Evolutionary conservation across 257 asterid genomes (phyloP).

Genomic region (Nemophila menziesii): DNA sequence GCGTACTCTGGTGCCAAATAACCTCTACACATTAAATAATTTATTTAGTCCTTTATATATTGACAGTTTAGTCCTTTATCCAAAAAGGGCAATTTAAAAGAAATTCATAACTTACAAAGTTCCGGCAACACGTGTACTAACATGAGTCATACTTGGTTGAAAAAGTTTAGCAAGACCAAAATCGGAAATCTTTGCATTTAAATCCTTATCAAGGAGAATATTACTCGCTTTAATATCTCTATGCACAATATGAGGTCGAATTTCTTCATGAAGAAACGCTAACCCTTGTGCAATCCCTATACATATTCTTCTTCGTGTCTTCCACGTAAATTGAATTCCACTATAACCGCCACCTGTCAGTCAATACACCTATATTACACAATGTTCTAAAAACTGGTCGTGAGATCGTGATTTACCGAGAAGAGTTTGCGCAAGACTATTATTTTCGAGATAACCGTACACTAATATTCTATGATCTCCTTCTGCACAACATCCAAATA

Average conservation of each 20-base stretch:
- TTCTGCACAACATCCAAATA: conserved; percentile 84
- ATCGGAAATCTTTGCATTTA: conserved; percentile 75
- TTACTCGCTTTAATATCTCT: conserved; percentile 90
- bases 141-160: conserved; percentile 55
- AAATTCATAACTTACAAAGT: conserved; percentile 48
- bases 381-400: conserved; percentile 1
- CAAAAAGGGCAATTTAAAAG: background rate
- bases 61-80: background rate
- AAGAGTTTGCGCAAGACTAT: conserved; percentile 85
- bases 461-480: conserved; percentile 64
- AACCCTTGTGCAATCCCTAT: conserved; percentile 77
- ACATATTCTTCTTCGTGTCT: conserved; percentile 47
- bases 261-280: conserved; percentile 70
- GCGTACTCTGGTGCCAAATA: conserved; percentile 97
- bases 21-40: conserved; percentile 45
- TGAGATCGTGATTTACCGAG: conserved; percentile 37
- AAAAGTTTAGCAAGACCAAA: conserved; percentile 90
- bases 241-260: conserved; percentile 66
- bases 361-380: conserved; percentile 4
- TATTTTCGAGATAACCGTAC: conserved; percentile 76
- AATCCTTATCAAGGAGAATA: conserved; percentile 71
- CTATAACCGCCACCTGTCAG: conserved; percentile 14
- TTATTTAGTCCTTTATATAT: background rate
- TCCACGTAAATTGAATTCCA: conserved; percentile 47
- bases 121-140: conserved; percentile 92